Conservation (phyloP, 345 rosid genomes). For the Anastatica hierochuntica region DNA sequence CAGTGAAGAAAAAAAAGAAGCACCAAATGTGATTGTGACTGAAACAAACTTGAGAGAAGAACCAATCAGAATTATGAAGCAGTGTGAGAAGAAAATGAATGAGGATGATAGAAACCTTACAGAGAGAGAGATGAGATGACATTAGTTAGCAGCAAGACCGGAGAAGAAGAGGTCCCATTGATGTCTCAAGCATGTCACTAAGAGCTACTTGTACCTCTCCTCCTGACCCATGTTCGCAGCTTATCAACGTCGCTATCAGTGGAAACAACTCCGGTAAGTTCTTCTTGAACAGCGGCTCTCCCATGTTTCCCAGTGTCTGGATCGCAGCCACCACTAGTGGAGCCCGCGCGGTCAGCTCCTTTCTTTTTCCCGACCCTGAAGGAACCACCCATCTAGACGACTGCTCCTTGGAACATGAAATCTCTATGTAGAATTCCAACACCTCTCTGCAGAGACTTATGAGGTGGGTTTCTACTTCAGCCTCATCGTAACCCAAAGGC, state of each 20-base stretch:
- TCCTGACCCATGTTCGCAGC: slow-evolving; percentile 87
- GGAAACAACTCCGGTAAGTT: slow-evolving; percentile 65
- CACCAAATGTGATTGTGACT: background rate
- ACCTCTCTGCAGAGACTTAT: slow-evolving; percentile 60
- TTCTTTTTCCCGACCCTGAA: slow-evolving; percentile 59
- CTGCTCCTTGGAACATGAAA: slow-evolving; percentile 37
- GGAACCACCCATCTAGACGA: slow-evolving; percentile 50
- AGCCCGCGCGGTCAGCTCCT: slow-evolving; percentile 71
- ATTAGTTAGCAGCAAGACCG: slow-evolving; percentile 44
- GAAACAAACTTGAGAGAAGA: background rate
- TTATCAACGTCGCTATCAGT: slow-evolving; percentile 60
- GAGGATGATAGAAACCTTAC: slow-evolving; percentile 19
- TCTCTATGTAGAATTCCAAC: slow-evolving; percentile 50
- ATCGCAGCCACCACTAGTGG: slow-evolving; percentile 72
- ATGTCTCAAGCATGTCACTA: slow-evolving; percentile 73
- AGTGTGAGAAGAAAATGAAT: background rate
- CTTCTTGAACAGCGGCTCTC: slow-evolving; percentile 63
- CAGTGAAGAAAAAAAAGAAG: slow-evolving; percentile 6
- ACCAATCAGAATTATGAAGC: slow-evolving; percentile 10
- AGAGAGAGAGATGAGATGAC: slow-evolving; percentile 15
- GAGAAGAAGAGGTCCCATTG: slow-evolving; percentile 75
- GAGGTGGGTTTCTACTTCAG: slow-evolving; percentile 48
- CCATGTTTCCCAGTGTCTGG: slow-evolving; percentile 75
- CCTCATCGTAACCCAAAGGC: slow-evolving; percentile 45
- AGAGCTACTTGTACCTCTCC: slow-evolving; percentile 83